phyloP scores from a whole-genome alignment of 2,329 filamentous ascomycete genomes.

The Botrytis paeoniae region DNA sequence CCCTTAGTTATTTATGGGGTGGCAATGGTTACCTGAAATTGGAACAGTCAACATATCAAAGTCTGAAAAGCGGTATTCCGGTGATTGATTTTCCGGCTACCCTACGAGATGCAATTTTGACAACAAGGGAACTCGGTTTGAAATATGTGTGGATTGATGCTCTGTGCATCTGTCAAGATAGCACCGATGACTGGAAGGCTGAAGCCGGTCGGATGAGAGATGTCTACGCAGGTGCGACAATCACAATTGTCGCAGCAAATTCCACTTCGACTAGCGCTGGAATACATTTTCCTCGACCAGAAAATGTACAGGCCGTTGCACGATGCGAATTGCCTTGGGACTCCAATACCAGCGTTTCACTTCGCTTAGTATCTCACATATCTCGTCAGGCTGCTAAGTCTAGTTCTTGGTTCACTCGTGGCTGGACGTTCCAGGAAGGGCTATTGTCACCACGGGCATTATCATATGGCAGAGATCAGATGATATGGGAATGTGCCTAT shows the following conservation, averaged over 20 bases:
- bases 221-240: slow-evolving; percentile 12
- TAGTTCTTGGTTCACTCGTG: slow-evolving; percentile 17
- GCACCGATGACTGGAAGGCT: slow-evolving; percentile 13
- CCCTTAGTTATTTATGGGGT: slow-evolving; percentile 18
- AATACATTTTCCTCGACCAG: slow-evolving; percentile 5
- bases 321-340: slow-evolving; percentile 1
- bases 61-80: slow-evolving; percentile 1
- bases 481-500: slow-evolving; percentile 20
- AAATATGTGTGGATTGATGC: slow-evolving; percentile 20
- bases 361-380: slow-evolving; percentile 13
- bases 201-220: slow-evolving; percentile 16
- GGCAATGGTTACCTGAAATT: slow-evolving; percentile 9
- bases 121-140: slow-evolving; percentile 1
- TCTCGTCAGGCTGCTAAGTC: slow-evolving; percentile 15
- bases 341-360: neutral
- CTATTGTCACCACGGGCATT: slow-evolving; percentile 15
- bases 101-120: slow-evolving; percentile 9
- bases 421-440: slow-evolving; percentile 18
- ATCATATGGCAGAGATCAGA: slow-evolving; percentile 19
- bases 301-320: neutral
- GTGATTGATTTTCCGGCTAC: slow-evolving; percentile 11
- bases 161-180: slow-evolving; percentile 17
- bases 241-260: slow-evolving; percentile 15
- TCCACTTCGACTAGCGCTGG: slow-evolving; percentile 13
- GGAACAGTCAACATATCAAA: slow-evolving; percentile 5